Base-by-base conservation (phyloP, 306 rosid species). In the Prinsepia uniflora region DNA sequence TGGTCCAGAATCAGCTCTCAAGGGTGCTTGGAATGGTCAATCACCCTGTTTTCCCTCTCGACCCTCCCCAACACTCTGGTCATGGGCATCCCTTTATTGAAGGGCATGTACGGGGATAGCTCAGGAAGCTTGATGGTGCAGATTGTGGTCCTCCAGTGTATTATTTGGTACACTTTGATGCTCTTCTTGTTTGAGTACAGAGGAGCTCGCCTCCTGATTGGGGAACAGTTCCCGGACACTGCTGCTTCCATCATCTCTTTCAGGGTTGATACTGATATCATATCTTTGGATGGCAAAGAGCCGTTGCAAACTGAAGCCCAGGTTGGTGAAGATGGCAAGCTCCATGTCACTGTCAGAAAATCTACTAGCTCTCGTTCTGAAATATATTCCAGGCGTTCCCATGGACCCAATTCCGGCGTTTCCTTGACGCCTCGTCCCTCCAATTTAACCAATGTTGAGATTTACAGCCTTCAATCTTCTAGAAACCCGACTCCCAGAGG, bases 401-500 rank as follows among this genome's bases (percentile, higher is more conserved):
- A 83, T 46, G 94, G 96, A 0, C 85, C 79, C 1, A 84, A 88
- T 68, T 83, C 88, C 2, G 94, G 90, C 3, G 78, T 88, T 42
- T 84, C 96, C 0, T 50, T 87, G 2, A 91, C 97, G 6, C 97
- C 97, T 0, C 61, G 97, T 5, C 88, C 91, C 30, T 91, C 96
- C 0, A 91, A 91, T 36, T 69, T 91, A 45, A 91, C 93, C 52
- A 89, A 89, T 78, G 96, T 96, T 0, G 96, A 91, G 87, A 91
- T 91, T 63, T 91, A 91, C 57, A 89, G 96, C 0, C 86, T 91
- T 8, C 97, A 89, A 53, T 77, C 85, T 0, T 89, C 97, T 0
- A 81, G 97, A 70, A 91, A 89, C 53, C 97, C 97, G 0, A 91
- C 97, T 0, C 97, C 97, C 0, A 79, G 97, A 63, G 96, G 97